Evolutionary conservation across 2,329 filamentous ascomycete species (phyloP), one percentile per base, ranked within the genome.

Genomic region (Microdochium trichocladiopsis): DNA sequence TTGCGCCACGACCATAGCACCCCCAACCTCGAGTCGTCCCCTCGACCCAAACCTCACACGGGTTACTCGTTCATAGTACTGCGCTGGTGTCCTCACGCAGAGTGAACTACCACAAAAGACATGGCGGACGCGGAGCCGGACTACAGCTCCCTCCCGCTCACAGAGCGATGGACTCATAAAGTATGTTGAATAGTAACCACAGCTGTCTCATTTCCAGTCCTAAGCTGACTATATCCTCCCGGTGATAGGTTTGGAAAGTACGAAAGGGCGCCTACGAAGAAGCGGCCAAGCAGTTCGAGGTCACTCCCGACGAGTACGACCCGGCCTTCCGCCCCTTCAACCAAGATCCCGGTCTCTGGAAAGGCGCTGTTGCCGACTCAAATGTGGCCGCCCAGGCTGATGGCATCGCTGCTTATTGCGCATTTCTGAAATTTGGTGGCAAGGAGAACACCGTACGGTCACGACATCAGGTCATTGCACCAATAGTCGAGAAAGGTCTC

Each of bases 371-470:
- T 6, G 84, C 86, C 61, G 94, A 99, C 70, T 94, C 92, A 51
- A 99, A 99, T 63, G 94, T 99, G 53, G 94, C 93, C 18, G 94
- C 95, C 31, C 94, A 99, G 69, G 87, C 95, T 71, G 95, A 99
- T 61, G 94, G 89, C 56, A 82, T 99, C 48, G 84, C 82, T 48
- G 88, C 93, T 36, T 82, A 96, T 62, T 95, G 91, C 70, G 86
- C 90, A 1, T 99, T 97, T 67, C 78, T 99, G 53, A 93, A 97
- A 65, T 96, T 88, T 63, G 90, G 90, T 54, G 91, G 93, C 52
- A 78, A 82, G 53, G 87, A 95, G 60, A 86, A 87, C 53, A 88
- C 87, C 63, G 77, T 85, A 59, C 84, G 89, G 75, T 93, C 93
- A 50, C 84, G 94, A 55, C 78, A 80, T 49, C 75, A 82, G 23